Conservation (phyloP, 306 rosid species). For the Ochetophila trinervis region DNA sequence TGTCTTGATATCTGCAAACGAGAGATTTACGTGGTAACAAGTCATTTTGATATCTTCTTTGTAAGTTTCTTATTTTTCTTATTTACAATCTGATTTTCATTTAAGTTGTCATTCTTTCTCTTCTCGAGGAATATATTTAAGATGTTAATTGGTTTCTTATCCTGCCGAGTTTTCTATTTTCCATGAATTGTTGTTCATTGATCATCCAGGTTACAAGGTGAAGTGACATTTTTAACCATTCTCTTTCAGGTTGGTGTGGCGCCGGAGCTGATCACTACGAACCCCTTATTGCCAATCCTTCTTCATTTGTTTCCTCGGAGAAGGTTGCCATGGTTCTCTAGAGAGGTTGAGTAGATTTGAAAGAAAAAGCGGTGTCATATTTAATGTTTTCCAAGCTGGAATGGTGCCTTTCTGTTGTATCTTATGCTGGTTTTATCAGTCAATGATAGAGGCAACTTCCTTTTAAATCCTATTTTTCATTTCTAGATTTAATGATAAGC, state of each 20-base stretch:
- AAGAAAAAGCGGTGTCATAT: conserved; percentile 8
- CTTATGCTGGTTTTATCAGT: conserved; percentile 39
- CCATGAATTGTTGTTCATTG: too few species aligned
- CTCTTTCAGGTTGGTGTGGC: conserved; percentile 91
- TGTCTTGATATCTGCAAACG: conserved; percentile 95
- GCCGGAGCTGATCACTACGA: conserved; percentile 99
- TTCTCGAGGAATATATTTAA: too few species aligned
- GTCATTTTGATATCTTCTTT: conserved; percentile 10
- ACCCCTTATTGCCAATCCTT: conserved; percentile 84
- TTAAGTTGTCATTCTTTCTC: background rate
- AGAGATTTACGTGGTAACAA: conserved; percentile 87
- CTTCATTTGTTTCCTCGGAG: conserved; percentile 65
- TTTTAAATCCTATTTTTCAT: conserved; percentile 16
- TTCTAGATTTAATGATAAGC: too few species aligned
- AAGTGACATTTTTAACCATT: conserved; percentile 16
- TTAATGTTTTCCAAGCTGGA: conserved; percentile 42
- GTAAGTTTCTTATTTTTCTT: background rate
- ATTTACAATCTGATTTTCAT: background rate
- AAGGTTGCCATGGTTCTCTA: conserved; percentile 83
- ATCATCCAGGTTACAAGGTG: too few species aligned
- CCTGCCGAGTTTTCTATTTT: too few species aligned
- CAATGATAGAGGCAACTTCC: conserved; percentile 39
- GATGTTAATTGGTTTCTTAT: too few species aligned
- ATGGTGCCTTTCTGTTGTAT: conserved; percentile 47
- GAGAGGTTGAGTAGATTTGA: conserved; percentile 51